Evolutionary conservation across 257 asterid genomes (phyloP).

Genomic region (Gardenia jasminoides): DNA sequence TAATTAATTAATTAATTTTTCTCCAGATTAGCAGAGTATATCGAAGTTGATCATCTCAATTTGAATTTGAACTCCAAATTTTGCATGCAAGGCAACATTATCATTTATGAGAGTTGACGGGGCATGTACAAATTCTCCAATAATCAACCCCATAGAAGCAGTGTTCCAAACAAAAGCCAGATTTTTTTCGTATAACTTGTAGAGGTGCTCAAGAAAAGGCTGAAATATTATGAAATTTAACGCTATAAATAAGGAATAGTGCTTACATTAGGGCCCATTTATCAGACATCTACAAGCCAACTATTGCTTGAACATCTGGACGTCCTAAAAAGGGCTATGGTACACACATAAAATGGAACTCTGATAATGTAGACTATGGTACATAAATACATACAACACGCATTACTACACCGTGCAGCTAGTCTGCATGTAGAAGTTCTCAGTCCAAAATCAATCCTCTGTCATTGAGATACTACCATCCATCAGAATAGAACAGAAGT

Average conservation of each 20-base stretch:
- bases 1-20: too few species aligned
- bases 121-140: too few species aligned
- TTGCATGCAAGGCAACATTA: too few species aligned
- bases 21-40: too few species aligned
- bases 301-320: neutral
- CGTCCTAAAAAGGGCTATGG: neutral
- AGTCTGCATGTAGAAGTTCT: neutral
- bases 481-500: slow-evolving; percentile 38
- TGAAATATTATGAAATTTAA: too few species aligned
- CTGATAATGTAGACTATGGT: neutral
- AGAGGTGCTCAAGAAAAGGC: neutral
- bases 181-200: too few species aligned
- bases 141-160: too few species aligned
- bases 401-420: neutral
- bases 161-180: too few species aligned
- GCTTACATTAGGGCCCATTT: neutral
- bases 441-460: slow-evolving; percentile 29
- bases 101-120: too few species aligned
- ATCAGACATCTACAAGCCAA: neutral
- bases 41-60: too few species aligned
- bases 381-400: neutral
- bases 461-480: slow-evolving; percentile 10
- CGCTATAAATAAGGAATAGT: neutral
- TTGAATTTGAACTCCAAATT: too few species aligned
- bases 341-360: neutral